phyloP scores from a whole-genome alignment of 192 early-diverging fungal species.

The Coemansia sp. region DNA sequence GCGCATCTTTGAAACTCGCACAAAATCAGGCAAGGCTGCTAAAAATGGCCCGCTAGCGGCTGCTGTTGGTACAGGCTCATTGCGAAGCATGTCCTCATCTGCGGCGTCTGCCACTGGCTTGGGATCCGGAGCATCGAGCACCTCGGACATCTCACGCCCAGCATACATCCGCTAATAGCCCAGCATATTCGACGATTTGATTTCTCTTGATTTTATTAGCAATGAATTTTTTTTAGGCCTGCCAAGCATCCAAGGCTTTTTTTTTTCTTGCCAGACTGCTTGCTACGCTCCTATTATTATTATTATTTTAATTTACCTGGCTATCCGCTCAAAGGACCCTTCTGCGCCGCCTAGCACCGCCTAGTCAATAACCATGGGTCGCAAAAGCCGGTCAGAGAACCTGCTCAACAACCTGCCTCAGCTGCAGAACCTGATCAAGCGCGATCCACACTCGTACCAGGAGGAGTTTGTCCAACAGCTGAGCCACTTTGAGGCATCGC shows the following conservation, averaged over 20 bases:
- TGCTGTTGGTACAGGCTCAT: slow-evolving; percentile 4
- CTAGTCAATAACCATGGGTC: slow-evolving; percentile 26
- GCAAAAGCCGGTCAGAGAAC: slow-evolving; percentile 38
- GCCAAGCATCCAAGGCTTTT: neutral
- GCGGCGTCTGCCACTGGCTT: slow-evolving; percentile 3
- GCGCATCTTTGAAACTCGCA: slow-evolving; percentile 75
- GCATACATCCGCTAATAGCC: slow-evolving; percentile 27
- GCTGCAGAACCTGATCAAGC: slow-evolving; percentile 97
- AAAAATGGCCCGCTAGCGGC: slow-evolving; percentile 16
- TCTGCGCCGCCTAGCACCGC: neutral
- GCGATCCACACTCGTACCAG: slow-evolving; percentile 89
- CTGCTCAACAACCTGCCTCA: slow-evolving; percentile 82
- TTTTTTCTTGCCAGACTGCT: neutral
- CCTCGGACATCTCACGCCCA: slow-evolving; percentile 31
- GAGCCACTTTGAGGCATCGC: slow-evolving; percentile 85
- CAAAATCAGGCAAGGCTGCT: slow-evolving; percentile 29
- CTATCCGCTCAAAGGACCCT: neutral
- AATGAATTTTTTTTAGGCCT: slow-evolving; percentile 2
- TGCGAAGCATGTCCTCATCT: neutral
- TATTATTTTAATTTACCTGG: neutral
- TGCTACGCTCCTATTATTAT: neutral
- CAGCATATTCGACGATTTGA: neutral
- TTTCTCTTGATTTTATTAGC: slow-evolving; percentile 1
- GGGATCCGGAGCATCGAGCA: neutral
- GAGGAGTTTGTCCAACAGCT: slow-evolving; percentile 94